These are phyloP conservation scores for Eutypa lata DNA, from an alignment of 2,329 filamentous ascomycete genomes.

Conservation along the genomic window DNA sequence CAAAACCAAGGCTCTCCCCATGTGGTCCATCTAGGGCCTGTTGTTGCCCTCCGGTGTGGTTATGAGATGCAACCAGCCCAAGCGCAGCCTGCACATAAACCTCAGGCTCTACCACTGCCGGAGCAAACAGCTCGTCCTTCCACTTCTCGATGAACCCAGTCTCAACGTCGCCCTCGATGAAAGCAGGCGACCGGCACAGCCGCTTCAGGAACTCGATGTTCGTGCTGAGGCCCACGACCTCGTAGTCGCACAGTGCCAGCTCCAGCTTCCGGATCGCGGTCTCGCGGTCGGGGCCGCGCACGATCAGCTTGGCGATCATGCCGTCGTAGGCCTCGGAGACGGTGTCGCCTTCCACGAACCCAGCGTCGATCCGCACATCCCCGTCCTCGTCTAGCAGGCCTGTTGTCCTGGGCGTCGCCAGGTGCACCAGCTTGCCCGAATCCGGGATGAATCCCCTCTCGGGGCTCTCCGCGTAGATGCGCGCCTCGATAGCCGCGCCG, in stretches of 20 bases:
- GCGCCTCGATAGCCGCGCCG: slow-evolving; percentile 89
- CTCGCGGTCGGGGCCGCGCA: slow-evolving; percentile 73
- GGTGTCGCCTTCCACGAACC: slow-evolving; percentile 86
- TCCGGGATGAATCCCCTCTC: slow-evolving; percentile 90
- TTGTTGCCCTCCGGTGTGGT: background rate
- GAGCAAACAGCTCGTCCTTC: slow-evolving; percentile 71
- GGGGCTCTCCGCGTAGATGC: slow-evolving; percentile 95
- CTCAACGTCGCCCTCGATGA: slow-evolving; percentile 84
- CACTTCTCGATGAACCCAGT: slow-evolving; percentile 96
- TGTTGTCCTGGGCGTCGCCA: slow-evolving; percentile 63
- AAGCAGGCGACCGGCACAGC: slow-evolving; percentile 76
- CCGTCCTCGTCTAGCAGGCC: slow-evolving; percentile 37
- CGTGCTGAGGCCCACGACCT: slow-evolving; percentile 87
- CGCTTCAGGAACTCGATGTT: slow-evolving; percentile 97
- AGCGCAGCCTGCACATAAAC: slow-evolving; percentile 85
- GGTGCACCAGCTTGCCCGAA: slow-evolving; percentile 81
- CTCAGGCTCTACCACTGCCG: slow-evolving; percentile 61
- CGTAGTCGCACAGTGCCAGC: slow-evolving; percentile 79
- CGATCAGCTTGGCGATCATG: slow-evolving; percentile 98
- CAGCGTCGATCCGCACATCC: slow-evolving; percentile 86
- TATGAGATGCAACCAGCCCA: slow-evolving; percentile 56
- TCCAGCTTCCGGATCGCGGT: slow-evolving; percentile 81
- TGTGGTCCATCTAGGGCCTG: slow-evolving; percentile 33
- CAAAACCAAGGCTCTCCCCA: slow-evolving; percentile 54
- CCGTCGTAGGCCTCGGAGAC: slow-evolving; percentile 95